Evolutionary conservation across 2,329 filamentous ascomycete genomes (phyloP), one percentile per base, ranked within the genome.

Genomic region (Bisporella sp.): DNA sequence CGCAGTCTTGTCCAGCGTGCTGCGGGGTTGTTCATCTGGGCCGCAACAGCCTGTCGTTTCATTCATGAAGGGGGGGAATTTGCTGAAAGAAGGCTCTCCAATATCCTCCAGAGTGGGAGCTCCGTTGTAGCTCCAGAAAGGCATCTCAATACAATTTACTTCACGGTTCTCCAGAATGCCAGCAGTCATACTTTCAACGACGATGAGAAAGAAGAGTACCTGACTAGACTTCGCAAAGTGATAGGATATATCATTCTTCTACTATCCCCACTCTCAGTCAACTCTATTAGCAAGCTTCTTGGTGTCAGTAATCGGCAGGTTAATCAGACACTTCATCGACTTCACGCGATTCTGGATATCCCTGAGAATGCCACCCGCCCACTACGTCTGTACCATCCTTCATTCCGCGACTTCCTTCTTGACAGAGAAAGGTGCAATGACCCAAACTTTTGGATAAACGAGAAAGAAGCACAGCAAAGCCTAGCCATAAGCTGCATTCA

Each of bases 61-160:
- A 55, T 57, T 46, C 29, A 41, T 33, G 40, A 53, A 8, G 47
- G 55, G 13, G 35, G 33, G n/a, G n/a, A n/a, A n/a, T 49, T 49
- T 31, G 46, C 37, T 43, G 6, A 6, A 3, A 42, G 41, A 30
- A 33, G 51, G 51, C 45, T 53, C 2, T n/a, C 37, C 6, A 47
- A 9, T 32, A 29, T 54, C 35, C 45, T 54, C 12, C 29, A 47
- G 42, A 45, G 41, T 30, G 44, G 49, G 9, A 41, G 35, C 31
- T 37, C 6, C 31, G 7, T 31, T 46, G 31, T 32, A 28, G 45
- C 45, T 29, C 49, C 49, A 30, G 49, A 46, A 32, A 46, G 48
- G 32, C 31, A 51, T 31, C 51, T 54, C 31, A 40, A 54, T 13
- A 37, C 46, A 28, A 49, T 53, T 33, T 53, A 54, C 29, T 32